phyloP scores from a whole-genome alignment of 345 rosid genomes.

The Brassica carinata region DNA sequence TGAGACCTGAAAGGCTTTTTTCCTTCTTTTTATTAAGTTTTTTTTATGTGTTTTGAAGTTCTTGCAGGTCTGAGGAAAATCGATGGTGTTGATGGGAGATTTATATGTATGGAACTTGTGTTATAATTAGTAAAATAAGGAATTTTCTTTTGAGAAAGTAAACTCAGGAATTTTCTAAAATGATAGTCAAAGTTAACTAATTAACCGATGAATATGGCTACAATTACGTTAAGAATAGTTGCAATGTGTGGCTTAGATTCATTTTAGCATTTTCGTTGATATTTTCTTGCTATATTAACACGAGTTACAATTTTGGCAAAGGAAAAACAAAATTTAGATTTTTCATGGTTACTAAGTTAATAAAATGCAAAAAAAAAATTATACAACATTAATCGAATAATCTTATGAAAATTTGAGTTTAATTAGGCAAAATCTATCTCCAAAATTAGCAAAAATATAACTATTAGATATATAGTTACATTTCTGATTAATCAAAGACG shows the following conservation, averaged over 20 bases:
- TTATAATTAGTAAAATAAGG: slow-evolving; percentile 24
- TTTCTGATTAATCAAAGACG: slow-evolving; percentile 4
- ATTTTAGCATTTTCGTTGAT: slow-evolving; percentile 20
- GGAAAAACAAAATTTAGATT: background rate
- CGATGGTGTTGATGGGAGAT: background rate
- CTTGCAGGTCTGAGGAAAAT: slow-evolving; percentile 45
- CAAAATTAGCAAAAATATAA: background rate
- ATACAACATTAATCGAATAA: background rate
- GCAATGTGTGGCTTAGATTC: slow-evolving; percentile 23
- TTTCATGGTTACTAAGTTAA: background rate
- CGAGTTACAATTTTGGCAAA: background rate
- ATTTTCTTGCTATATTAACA: slow-evolving; percentile 13
- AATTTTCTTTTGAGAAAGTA: background rate
- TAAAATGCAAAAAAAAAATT: background rate
- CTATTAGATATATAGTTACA: background rate
- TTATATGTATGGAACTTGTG: slow-evolving; percentile 23
- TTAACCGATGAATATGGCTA: slow-evolving; percentile 12
- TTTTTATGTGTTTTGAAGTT: slow-evolving; percentile 20
- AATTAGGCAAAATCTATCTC: background rate
- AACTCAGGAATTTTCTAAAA: background rate
- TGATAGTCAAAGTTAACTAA: slow-evolving; percentile 22
- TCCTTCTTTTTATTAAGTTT: slow-evolving; percentile 20
- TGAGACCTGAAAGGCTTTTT: slow-evolving; percentile 42
- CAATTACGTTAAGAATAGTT: slow-evolving; percentile 23
- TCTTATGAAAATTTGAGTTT: background rate